These are phyloP conservation scores for Phytophthora foliorum DNA, from an alignment of 352 stramenopile genomes.

Conservation along the genomic window DNA sequence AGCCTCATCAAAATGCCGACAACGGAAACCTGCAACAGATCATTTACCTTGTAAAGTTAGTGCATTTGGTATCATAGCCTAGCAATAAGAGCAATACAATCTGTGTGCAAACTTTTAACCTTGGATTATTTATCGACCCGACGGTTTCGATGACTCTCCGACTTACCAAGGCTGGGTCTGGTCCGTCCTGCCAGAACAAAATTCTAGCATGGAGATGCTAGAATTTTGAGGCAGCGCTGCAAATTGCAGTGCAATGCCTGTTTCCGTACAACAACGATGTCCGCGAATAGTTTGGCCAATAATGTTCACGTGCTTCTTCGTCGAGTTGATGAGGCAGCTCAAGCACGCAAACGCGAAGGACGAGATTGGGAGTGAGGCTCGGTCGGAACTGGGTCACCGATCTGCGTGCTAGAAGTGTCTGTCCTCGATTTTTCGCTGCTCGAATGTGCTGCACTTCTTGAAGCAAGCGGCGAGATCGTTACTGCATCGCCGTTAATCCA, in stretches of 20 bases:
- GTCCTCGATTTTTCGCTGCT: slow-evolving; percentile 25
- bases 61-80: too few species aligned
- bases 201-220: too few species aligned
- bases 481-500: background rate
- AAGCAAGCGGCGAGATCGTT: background rate
- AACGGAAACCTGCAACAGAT: too few species aligned
- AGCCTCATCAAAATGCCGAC: background rate
- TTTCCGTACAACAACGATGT: slow-evolving; percentile 14
- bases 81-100: too few species aligned
- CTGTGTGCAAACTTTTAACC: too few species aligned
- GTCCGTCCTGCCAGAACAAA: too few species aligned
- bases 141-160: too few species aligned
- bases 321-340: slow-evolving; percentile 1
- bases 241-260: slow-evolving; percentile 11
- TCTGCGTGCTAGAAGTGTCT: too few species aligned
- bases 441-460: slow-evolving; percentile 4
- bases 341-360: background rate
- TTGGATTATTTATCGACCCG: too few species aligned
- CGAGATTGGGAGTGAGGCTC: background rate
- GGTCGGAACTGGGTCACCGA: background rate
- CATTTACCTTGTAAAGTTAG: too few species aligned
- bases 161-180: slow-evolving; percentile 12
- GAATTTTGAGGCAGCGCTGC: slow-evolving; percentile 17
- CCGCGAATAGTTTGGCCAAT: too few species aligned
- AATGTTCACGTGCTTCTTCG: background rate